A percentile compares a stretch with the other conserved stretches of the same genome.
phyloP scores from a whole-genome alignment of 2,329 filamentous ascomycete species.

The Talaromyces sp. region DNA sequence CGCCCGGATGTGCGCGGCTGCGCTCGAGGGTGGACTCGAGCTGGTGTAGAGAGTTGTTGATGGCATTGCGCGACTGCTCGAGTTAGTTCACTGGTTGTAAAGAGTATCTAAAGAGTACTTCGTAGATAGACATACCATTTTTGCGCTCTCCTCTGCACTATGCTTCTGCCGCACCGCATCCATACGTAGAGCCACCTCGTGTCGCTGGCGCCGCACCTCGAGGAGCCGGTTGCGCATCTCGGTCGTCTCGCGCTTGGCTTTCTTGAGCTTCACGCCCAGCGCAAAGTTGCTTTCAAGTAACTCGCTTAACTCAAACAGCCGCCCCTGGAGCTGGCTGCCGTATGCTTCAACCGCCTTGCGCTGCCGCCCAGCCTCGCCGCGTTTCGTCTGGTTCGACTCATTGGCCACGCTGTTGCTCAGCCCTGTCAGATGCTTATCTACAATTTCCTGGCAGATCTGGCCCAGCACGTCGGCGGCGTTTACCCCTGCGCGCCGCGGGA shows the following conservation, averaged over 20 bases:
- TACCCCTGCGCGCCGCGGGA: conserved; percentile 39
- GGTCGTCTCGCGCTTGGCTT: conserved; percentile 41
- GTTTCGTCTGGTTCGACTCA: conserved; percentile 33
- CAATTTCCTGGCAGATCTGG: conserved; percentile 46
- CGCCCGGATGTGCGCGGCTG: conserved; percentile 18
- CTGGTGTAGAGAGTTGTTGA: conserved; percentile 39
- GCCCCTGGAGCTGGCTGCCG: conserved; percentile 43
- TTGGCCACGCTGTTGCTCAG: conserved; percentile 38
- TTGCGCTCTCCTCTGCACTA: conserved; percentile 32
- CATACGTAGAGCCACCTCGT: conserved; percentile 45
- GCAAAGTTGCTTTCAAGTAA: conserved; percentile 47
- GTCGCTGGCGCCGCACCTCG: conserved; percentile 43
- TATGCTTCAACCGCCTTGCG: conserved; percentile 46
- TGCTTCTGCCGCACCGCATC: conserved; percentile 44
- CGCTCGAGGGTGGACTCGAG: conserved; percentile 39
- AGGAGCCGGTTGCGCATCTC: conserved; percentile 45
- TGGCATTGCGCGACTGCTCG: conserved; percentile 30
- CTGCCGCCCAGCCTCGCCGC: conserved; percentile 39
- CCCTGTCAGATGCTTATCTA: conserved; percentile 41
- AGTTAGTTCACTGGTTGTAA: neutral
- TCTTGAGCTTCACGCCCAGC: conserved; percentile 41
- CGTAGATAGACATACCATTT: conserved; percentile 21
- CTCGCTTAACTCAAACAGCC: conserved; percentile 48
- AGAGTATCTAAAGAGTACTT: neutral
- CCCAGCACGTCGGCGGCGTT: conserved; percentile 50